Evolutionary conservation across 2,329 filamentous ascomycete genomes (phyloP), one percentile per base, ranked within the genome.

Genomic region (Penicillium sp.): DNA sequence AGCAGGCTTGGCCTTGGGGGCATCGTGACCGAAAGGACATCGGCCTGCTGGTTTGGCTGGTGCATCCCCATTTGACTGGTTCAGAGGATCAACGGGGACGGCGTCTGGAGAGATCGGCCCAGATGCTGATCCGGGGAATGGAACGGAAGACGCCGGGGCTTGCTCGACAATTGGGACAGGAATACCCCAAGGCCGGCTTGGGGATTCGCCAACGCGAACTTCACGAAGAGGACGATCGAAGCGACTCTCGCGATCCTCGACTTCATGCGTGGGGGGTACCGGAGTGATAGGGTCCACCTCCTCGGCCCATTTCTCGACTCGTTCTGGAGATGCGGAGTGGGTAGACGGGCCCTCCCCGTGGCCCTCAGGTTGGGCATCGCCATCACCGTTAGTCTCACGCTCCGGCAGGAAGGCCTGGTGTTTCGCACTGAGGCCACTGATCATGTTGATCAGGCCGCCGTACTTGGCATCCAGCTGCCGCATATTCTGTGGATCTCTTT

Each of bases 391-490:
- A 55, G 61, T 68, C 52, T 67, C 65, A 51, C 71, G 69, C 43
- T 85, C 83, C 52, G 91, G 91, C 30, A 97, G 81, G 86, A 95
- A 92, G 6, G 91, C 89, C 73, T 95, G 90, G 73, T 98, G 94
- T 69, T 96, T 92, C 65, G 89, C 86, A 52, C 93, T 91, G 42
- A 98, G 82, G 8, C 92, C 92, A 75, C 95, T 89, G 63, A 98
- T 96, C 94, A 98, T 97, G 78, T 87, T 96, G 68, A 92, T 92
- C 46, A 97, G 81, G 74, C 89, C 94, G 66, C 92, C 93, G 74
- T 97, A 98, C 76, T 97, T 98, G 64, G 92, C 92, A 75, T 98
- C 94, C 58, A 98, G 83, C 77, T 96, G 91, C 66, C 88, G 87
- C 72, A 96, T 91, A 71, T 93, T 91, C 65, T 90, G 86, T 69